Evolutionary conservation across 1,284 basidiomycete genomes (phyloP).

Genomic region (Coniophora puteana): DNA sequence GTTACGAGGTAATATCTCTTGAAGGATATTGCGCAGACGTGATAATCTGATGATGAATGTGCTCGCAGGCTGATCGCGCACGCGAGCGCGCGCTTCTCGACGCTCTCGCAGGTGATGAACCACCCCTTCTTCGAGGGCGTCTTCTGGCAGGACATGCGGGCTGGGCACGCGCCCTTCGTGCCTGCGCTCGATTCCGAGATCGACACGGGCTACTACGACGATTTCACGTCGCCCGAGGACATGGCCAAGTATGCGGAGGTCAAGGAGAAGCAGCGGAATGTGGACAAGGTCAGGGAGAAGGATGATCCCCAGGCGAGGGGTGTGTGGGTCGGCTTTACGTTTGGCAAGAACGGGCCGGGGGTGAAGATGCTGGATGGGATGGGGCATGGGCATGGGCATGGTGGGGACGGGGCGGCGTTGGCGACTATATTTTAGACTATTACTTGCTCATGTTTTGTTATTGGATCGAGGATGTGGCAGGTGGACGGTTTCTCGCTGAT

Average conservation of each 20-base stretch:
- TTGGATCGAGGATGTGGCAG: too few species aligned
- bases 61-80: conserved; percentile 63
- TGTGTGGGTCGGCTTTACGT: conserved; percentile 98
- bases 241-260: conserved; percentile 99
- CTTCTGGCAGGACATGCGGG: conserved; percentile 78
- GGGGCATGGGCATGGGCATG: conserved; percentile 29
- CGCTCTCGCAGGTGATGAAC: conserved; percentile 67
- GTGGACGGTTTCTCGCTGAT: too few species aligned
- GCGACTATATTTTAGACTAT: conserved; percentile 60
- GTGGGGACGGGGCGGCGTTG: conserved; percentile 47
- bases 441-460: neutral
- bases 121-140: conserved; percentile 86
- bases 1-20: conserved; percentile 68
- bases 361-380: conserved; percentile 32
- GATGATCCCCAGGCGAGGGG: conserved; percentile 73
- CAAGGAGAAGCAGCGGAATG: conserved; percentile 94
- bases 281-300: conserved; percentile 88
- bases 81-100: conserved; percentile 76
- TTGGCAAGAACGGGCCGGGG: conserved; percentile 82
- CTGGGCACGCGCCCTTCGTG: conserved; percentile 88
- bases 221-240: conserved; percentile 89
- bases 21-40: too few species aligned
- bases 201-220: conserved; percentile 98
- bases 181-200: conserved; percentile 94
- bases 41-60: conserved; percentile 10